Base-by-base conservation (phyloP, 1,284 basidiomycete species). In the Caloboletus firmus region DNA sequence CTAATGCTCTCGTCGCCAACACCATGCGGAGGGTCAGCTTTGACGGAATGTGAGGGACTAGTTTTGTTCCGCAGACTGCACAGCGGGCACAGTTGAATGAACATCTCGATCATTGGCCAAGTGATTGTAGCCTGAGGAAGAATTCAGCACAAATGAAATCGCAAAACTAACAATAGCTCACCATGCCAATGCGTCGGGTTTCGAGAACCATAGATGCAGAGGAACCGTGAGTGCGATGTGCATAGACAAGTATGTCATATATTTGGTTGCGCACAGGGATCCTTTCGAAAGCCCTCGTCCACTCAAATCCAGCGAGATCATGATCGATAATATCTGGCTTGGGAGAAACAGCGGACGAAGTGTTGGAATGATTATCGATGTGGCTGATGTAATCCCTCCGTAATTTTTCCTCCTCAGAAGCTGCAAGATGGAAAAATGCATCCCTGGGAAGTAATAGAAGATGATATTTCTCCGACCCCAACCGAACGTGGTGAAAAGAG, bases 41-140 rank as follows among this genome's bases (percentile, higher is more conserved):
- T 69, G 51, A 55, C 37, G 22, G 65, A 31, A 51, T 64, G 62
- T 1, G 58, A 57, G 4, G 56, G 32, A 20, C 35, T 59, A 18
- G 63, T 52, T 53, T 65, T 69, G 52, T 56, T 66, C 56, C 65
- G 70, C 41, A 74, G 63, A 57, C 75, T 81, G 70, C 86, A 88
- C 5, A 82, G 62, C 5, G 85, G 85, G 61, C 86, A 88, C 32
- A 85, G 68, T 28, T 77, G 78, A 45, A 78, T 73, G 68, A 87
- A 88, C 40, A 83, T 77, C 66, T 88, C 85, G 8, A 81, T 77
- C 82, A 88, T 88, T 6, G 85, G 84, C 85, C 85, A 88, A 11
- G 85, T 87, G 51, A 88, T 79, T 20, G 75, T 75, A 36, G 83
- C 78, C 85, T 88, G 58, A 18, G 50, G 40, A 46, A 45, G 9